These are phyloP conservation scores for Gloeostereum incarnatum DNA, from an alignment of 768 basidiomycete species.

Conservation along the genomic window DNA sequence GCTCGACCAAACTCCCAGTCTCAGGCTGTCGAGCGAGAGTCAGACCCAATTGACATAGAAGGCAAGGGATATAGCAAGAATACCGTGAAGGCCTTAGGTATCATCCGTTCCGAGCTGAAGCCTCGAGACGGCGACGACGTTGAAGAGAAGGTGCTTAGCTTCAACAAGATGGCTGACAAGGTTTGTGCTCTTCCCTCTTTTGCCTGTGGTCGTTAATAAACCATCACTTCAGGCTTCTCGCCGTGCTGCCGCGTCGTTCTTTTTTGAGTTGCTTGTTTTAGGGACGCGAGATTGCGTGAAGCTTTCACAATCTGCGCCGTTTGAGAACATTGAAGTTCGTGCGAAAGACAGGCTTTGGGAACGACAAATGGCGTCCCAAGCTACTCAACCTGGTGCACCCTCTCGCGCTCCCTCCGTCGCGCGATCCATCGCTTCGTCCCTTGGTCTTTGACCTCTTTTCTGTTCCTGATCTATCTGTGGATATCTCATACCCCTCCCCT, in stretches of 20 bases:
- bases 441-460: slow-evolving; percentile 20
- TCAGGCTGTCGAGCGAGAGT: slow-evolving; percentile 32
- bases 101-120: slow-evolving; percentile 67
- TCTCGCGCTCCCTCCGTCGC: slow-evolving; percentile 19
- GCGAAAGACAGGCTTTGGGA: slow-evolving; percentile 86
- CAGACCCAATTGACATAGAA: slow-evolving; percentile 35
- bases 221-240: slow-evolving; percentile 57
- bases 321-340: slow-evolving; percentile 78
- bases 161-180: slow-evolving; percentile 72
- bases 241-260: slow-evolving; percentile 90
- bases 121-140: slow-evolving; percentile 34
- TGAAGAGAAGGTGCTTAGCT: slow-evolving; percentile 62
- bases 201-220: slow-evolving; percentile 4
- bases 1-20: slow-evolving; percentile 44
- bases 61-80: slow-evolving; percentile 82
- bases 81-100: slow-evolving; percentile 72
- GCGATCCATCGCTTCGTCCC: slow-evolving; percentile 35
- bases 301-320: slow-evolving; percentile 63
- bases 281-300: slow-evolving; percentile 89
- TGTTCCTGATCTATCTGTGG: not conserved
- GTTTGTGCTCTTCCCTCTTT: slow-evolving; percentile 24
- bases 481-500: no score
- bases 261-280: slow-evolving; percentile 94
- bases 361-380: slow-evolving; percentile 38
- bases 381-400: slow-evolving; percentile 20